Conservation (phyloP, 2,329 filamentous ascomycete species). For the Daldinia sp. region DNA sequence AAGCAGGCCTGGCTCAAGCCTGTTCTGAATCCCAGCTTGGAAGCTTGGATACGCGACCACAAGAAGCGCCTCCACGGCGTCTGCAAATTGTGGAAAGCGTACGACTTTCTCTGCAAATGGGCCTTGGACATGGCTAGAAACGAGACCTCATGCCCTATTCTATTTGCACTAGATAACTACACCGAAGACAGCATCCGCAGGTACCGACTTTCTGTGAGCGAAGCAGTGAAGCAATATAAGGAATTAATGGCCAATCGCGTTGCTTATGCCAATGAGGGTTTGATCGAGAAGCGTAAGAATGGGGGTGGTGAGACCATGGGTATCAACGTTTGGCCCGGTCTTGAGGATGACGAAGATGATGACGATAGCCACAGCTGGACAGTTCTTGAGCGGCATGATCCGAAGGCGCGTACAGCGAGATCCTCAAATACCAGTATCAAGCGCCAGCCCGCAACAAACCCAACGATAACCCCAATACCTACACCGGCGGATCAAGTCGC, state of each 20-base stretch:
- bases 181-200: background rate
- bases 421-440: background rate
- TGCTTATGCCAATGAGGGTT: background rate
- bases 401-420: background rate
- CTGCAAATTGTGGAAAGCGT: background rate
- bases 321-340: background rate
- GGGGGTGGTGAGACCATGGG: background rate
- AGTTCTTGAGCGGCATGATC: background rate
- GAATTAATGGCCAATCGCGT: background rate
- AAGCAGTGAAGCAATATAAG: background rate
- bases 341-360: background rate
- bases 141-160: background rate
- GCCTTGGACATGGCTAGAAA: background rate
- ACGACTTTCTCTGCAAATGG: slow-evolving; percentile 11
- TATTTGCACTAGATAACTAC: background rate
- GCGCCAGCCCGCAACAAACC: background rate
- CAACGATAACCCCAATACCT: background rate
- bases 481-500: background rate
- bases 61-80: background rate
- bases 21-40: background rate
- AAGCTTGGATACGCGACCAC: background rate
- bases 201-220: background rate
- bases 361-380: no score
- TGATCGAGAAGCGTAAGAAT: background rate
- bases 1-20: slow-evolving; percentile 2